phyloP scores from a whole-genome alignment of 352 stramenopile genomes.

The Saprolegnia diclina region DNA sequence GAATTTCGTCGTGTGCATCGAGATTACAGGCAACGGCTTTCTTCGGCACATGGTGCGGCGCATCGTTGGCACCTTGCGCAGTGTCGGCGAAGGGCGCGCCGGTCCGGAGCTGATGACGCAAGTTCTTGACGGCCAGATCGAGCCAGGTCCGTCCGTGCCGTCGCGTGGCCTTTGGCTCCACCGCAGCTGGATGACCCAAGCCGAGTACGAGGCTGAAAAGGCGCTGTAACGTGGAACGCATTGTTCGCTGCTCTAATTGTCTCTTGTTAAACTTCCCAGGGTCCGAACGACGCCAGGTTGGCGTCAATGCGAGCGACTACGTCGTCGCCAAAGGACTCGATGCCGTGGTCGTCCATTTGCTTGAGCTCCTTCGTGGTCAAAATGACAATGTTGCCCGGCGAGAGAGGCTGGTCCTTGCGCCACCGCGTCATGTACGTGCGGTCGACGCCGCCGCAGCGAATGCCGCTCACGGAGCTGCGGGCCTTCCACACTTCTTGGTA shows the following conservation, averaged over 20 bases:
- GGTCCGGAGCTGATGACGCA: slow-evolving; percentile 51
- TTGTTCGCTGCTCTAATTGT: background rate
- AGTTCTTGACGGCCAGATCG: slow-evolving; percentile 47
- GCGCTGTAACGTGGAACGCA: slow-evolving; percentile 17
- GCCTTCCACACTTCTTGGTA: slow-evolving; percentile 83
- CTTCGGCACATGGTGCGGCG: slow-evolving; percentile 84
- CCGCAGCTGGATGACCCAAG: slow-evolving; percentile 73
- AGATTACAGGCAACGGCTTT: slow-evolving; percentile 79
- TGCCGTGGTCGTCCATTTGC: slow-evolving; percentile 49
- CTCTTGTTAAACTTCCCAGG: slow-evolving; percentile 36
- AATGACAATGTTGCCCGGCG: slow-evolving; percentile 83
- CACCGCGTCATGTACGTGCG: slow-evolving; percentile 82
- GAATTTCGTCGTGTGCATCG: slow-evolving; percentile 56
- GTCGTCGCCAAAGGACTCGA: slow-evolving; percentile 59
- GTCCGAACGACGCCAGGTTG: slow-evolving; percentile 51
- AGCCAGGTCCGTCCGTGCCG: slow-evolving; percentile 64
- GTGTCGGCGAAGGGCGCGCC: slow-evolving; percentile 67
- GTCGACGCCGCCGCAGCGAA: slow-evolving; percentile 66
- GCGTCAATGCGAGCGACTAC: slow-evolving; percentile 62
- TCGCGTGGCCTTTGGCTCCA: slow-evolving; percentile 79
- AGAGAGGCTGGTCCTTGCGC: slow-evolving; percentile 55
- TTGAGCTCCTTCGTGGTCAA: slow-evolving; percentile 74
- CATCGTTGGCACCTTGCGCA: slow-evolving; percentile 73
- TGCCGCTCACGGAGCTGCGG: slow-evolving; percentile 58
- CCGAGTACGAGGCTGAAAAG: slow-evolving; percentile 58